A percentile compares a stretch with the other conserved stretches of the same genome.
These are phyloP conservation scores for Beauveria bassiana DNA, from an alignment of 2,329 filamentous ascomycete species.

Conservation along the genomic window DNA sequence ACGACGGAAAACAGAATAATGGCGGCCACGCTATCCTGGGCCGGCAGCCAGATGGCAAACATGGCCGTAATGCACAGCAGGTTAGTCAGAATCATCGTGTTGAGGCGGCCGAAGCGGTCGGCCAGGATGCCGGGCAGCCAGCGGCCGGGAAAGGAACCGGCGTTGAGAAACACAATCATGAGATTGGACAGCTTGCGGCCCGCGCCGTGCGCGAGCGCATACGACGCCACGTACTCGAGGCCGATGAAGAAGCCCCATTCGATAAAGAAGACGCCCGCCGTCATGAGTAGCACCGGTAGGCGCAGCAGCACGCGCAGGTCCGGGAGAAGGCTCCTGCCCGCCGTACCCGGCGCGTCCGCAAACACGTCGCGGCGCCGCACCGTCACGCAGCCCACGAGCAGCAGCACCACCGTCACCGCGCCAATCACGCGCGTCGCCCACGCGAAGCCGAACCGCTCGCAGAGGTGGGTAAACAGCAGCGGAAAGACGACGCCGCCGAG, in stretches of 20 bases:
- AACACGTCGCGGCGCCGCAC: constrained; percentile 16
- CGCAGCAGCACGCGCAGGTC: constrained; percentile 52
- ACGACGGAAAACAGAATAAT: constrained; percentile 23
- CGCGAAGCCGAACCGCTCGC: constrained; percentile 35
- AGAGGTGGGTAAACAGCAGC: constrained; percentile 34
- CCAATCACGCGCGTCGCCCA: constrained; percentile 39
- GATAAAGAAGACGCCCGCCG: constrained; percentile 24
- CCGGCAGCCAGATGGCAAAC: constrained; percentile 56
- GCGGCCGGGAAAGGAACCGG: constrained; percentile 53
- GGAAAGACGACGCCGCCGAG: constrained; percentile 55
- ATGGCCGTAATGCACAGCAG: constrained; percentile 36
- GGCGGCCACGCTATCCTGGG: constrained; percentile 34
- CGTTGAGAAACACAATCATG: constrained; percentile 59
- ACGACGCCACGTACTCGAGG: constrained; percentile 51
- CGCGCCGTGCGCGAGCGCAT: constrained; percentile 46
- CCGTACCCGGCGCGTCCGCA: constrained; percentile 40
- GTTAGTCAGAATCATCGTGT: constrained; percentile 53
- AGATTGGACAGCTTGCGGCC: constrained; percentile 52
- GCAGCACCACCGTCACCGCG: constrained; percentile 42
- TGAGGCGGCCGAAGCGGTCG: constrained; percentile 46
- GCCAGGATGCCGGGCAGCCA: constrained; percentile 48
- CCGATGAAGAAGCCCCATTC: constrained; percentile 41
- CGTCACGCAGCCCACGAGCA: constrained; percentile 22
- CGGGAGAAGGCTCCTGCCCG: constrained; percentile 40
- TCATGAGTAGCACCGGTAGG: constrained; percentile 28